Evolutionary conservation across 2,329 filamentous ascomycete species (phyloP).

Genomic region (Ophiostoma sp.): DNA sequence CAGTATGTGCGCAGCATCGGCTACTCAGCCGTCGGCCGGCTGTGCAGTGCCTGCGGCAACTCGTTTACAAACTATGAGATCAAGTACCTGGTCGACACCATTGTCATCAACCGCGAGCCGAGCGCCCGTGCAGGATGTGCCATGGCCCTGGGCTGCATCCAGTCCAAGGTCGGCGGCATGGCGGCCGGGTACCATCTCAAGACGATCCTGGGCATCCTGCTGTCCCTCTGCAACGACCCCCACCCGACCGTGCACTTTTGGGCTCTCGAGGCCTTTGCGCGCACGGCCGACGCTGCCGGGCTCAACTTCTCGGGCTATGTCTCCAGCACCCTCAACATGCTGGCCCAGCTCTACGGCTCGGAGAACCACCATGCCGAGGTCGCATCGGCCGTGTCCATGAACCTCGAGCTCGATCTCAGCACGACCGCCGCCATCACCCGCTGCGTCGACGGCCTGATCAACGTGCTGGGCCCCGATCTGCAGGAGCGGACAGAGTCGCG

Average conservation of each 20-base stretch:
- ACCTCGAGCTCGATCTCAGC: constrained; percentile 78
- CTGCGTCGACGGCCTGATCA: constrained; percentile 92
- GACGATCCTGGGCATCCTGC: constrained; percentile 94
- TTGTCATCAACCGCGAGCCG: constrained; percentile 88
- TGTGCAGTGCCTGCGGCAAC: constrained; percentile 81
- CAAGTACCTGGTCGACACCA: constrained; percentile 81
- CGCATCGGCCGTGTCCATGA: constrained; percentile 74
- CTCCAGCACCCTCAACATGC: constrained; percentile 83
- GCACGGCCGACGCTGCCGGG: constrained; percentile 86
- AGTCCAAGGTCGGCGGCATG: constrained; percentile 95
- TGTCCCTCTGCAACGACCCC: constrained; percentile 93
- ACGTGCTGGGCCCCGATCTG: constrained; percentile 89
- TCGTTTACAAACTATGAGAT: constrained; percentile 84
- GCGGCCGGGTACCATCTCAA: constrained; percentile 94
- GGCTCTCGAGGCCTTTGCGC: constrained; percentile 82
- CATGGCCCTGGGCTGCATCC: constrained; percentile 86
- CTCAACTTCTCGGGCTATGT: constrained; percentile 89
- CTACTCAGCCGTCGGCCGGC: constrained; percentile 75
- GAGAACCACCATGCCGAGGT: constrained; percentile 89
- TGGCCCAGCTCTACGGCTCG: constrained; percentile 85
- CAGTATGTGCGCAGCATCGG: constrained; percentile 80
- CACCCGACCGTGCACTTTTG: constrained; percentile 95
- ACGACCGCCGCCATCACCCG: constrained; percentile 78
- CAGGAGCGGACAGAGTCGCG: constrained; percentile 90
- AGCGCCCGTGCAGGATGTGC: constrained; percentile 91